These are phyloP conservation scores for Dimargaris xerosporica DNA, from an alignment of 192 early-diverging fungal species.

Conservation along the genomic window DNA sequence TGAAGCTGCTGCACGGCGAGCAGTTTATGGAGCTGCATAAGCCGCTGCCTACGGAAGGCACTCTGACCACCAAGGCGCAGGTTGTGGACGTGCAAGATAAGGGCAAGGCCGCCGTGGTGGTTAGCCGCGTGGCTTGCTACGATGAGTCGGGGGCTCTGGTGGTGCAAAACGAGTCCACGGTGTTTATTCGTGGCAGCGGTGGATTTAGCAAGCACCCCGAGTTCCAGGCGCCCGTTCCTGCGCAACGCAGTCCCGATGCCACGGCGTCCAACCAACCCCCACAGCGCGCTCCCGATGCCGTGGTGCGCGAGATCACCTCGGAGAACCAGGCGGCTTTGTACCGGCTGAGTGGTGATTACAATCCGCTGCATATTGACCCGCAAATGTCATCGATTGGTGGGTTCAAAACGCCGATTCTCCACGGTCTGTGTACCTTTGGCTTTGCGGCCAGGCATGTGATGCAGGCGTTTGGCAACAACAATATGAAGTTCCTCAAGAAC, in stretches of 20 bases:
- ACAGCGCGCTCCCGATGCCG: conserved; percentile 66
- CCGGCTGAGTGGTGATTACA: conserved; percentile 88
- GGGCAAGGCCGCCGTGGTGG: conserved; percentile 78
- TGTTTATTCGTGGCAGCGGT: conserved; percentile 88
- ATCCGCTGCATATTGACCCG: conserved; percentile 97
- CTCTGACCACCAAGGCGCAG: conserved; percentile 53
- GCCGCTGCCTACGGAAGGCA: conserved; percentile 72
- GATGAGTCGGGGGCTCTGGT: conserved; percentile 63
- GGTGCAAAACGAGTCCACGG: conserved; percentile 74
- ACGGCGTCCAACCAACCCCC: conserved; percentile 70
- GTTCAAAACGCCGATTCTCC: conserved; percentile 92
- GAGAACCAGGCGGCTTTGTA: conserved; percentile 93
- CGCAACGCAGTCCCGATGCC: conserved; percentile 49
- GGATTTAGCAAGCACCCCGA: conserved; percentile 73
- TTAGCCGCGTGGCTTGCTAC: conserved; percentile 64
- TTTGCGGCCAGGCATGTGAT: conserved; percentile 84
- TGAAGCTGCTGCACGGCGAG: conserved; percentile 98
- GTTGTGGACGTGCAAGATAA: conserved; percentile 94
- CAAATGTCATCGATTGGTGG: conserved; percentile 84
- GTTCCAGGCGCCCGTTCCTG: conserved; percentile 17
- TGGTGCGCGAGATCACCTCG: conserved; percentile 69
- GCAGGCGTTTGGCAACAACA: conserved; percentile 50
- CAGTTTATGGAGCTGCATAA: conserved; percentile 84
- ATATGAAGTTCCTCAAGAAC: conserved; percentile 50
- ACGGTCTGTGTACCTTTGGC: conserved; percentile 90